These are phyloP conservation scores for Pythium brachiatum DNA, from an alignment of 352 stramenopile genomes.

Conservation along the genomic window DNA sequence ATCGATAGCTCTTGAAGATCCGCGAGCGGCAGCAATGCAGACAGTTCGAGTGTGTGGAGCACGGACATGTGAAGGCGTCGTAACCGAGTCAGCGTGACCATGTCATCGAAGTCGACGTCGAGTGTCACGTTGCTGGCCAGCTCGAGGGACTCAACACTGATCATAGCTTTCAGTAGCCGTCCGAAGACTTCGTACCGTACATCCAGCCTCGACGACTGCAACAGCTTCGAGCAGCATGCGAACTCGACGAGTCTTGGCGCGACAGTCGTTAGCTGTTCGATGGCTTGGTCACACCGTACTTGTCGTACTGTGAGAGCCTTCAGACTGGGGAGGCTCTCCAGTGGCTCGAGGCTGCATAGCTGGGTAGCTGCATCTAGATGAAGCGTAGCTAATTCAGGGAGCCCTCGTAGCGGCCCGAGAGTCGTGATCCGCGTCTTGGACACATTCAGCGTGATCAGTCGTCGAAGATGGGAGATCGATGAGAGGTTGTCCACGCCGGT, in stretches of 20 bases:
- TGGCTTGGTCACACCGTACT: background rate
- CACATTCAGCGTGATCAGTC: background rate
- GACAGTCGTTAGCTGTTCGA: background rate
- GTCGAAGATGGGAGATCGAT: background rate
- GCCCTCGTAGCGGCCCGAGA: background rate
- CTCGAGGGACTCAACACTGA: background rate
- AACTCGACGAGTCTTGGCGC: background rate
- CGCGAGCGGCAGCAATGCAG: background rate
- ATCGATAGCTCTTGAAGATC: slow-evolving; percentile 8
- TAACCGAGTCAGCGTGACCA: background rate
- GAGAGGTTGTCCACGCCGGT: slow-evolving; percentile 15
- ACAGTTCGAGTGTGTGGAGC: background rate
- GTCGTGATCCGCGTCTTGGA: background rate
- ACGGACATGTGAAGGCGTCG: background rate
- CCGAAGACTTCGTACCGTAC: background rate
- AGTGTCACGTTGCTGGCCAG: background rate
- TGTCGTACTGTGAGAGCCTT: background rate
- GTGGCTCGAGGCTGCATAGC: slow-evolving; percentile 3
- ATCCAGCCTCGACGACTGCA: background rate
- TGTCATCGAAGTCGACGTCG: background rate
- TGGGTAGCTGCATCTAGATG: background rate
- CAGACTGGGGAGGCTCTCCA: background rate
- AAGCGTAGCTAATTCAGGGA: background rate
- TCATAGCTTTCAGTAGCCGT: background rate
- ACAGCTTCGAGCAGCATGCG: background rate